Conservation (phyloP, 2,329 filamentous ascomycete species). For the Venturia nashicola region DNA sequence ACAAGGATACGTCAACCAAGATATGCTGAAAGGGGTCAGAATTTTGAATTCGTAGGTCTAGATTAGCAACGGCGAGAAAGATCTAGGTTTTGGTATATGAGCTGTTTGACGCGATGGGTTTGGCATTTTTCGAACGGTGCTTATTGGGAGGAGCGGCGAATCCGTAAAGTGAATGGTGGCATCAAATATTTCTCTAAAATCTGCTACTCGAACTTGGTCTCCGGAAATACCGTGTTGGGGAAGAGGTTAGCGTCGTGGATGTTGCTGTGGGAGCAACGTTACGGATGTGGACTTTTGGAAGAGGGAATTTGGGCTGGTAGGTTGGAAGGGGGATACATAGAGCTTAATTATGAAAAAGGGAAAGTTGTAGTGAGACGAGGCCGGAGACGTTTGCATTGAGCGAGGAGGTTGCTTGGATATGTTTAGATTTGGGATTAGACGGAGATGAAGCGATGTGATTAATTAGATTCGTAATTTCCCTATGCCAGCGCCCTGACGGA, state of each 20-base stretch:
- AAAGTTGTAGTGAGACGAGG: background rate
- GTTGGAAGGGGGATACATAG: background rate
- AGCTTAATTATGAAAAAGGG: too few relatives aligned
- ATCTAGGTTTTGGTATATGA: conserved; percentile 24
- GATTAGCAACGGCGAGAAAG: conserved; percentile 20
- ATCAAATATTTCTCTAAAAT: conserved; percentile 10
- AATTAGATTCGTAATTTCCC: conserved; percentile 25
- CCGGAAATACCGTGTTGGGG: conserved; percentile 19
- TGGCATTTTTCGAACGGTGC: conserved; percentile 25
- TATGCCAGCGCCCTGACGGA: conserved; percentile 34
- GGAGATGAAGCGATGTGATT: too few relatives aligned
- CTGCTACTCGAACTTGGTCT: too few relatives aligned
- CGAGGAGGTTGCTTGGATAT: background rate
- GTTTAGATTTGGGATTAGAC: too few relatives aligned
- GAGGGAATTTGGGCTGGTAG: background rate
- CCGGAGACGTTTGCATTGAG: background rate
- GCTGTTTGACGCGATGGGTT: conserved; percentile 25
- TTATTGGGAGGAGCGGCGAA: conserved; percentile 19
- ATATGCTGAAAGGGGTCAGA: conserved; percentile 20
- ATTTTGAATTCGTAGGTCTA: conserved; percentile 15
- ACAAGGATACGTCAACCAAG: conserved; percentile 20
- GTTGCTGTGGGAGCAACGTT: conserved; percentile 22
- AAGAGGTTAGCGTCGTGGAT: conserved; percentile 23
- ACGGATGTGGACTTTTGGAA: conserved; percentile 14
- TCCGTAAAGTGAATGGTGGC: background rate